Conservation (phyloP, 163 green algal genomes). For the Chlamydomonas reinhardtii region DNA sequence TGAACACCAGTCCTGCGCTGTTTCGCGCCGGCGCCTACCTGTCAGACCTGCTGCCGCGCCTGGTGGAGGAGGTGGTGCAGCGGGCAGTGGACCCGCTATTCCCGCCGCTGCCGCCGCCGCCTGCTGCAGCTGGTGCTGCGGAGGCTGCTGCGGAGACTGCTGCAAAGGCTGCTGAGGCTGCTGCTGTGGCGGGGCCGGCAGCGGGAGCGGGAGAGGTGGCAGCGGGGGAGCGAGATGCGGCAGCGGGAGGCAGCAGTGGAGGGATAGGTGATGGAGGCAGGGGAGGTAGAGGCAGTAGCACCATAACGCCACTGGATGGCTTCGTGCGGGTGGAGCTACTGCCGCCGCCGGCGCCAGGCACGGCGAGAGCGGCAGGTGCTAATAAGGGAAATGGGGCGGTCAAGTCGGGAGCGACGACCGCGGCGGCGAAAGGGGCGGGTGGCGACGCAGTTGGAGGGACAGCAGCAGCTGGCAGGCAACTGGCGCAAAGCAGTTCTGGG, state of each 20-base stretch:
- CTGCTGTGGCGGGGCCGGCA: background rate
- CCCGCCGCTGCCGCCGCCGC: constrained; percentile 31
- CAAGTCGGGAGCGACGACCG: no score
- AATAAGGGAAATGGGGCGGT: no score
- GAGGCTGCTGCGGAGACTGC: no score
- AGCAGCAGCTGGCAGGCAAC: no score
- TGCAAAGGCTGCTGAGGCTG: no score
- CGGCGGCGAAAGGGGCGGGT: no score
- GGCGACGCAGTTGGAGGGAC: no score
- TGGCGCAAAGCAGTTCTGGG: no score
- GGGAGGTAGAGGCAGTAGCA: background rate
- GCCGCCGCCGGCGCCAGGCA: no score
- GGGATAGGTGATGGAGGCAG: background rate
- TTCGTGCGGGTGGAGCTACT: constrained; percentile 24
- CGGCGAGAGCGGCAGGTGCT: no score
- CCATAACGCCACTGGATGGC: constrained; percentile 9
- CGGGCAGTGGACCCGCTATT: constrained; percentile 61
- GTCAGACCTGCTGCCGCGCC: constrained; percentile 63
- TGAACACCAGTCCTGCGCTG: constrained; percentile 76
- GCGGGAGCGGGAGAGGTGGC: background rate
- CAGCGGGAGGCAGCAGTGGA: background rate
- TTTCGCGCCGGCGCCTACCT: constrained; percentile 63
- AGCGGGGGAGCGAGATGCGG: background rate
- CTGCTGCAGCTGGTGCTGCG: no score
- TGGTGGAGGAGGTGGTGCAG: constrained; percentile 78